Evolutionary conservation across 2,329 filamentous ascomycete genomes (phyloP).

Genomic region (Fusarium setosum): DNA sequence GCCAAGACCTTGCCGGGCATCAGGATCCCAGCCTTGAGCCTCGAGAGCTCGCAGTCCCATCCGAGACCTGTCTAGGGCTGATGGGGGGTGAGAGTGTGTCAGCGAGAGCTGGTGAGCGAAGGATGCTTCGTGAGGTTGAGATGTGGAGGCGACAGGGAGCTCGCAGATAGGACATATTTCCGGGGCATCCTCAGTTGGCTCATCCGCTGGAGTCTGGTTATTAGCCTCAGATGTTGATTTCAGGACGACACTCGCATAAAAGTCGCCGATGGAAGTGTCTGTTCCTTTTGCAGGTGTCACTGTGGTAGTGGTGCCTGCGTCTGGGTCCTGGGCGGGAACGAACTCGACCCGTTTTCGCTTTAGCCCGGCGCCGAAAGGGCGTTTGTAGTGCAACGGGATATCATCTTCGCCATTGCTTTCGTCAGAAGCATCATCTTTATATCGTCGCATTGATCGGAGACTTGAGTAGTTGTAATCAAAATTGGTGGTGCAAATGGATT

Average conservation of each 20-base stretch:
- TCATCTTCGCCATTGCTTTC: conserved; percentile 54
- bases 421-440: conserved; percentile 37
- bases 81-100: conserved; percentile 77
- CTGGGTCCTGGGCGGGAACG: conserved; percentile 62
- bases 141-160: conserved; percentile 47
- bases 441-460: conserved; percentile 41
- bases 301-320: conserved; percentile 38
- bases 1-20: conserved; percentile 78
- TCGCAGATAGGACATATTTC: conserved; percentile 51
- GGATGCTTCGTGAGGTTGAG: conserved; percentile 65
- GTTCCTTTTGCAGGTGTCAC: conserved; percentile 32
- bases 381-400: conserved; percentile 63
- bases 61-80: conserved; percentile 74
- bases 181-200: conserved; percentile 25
- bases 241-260: conserved; percentile 76
- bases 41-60: conserved; percentile 76
- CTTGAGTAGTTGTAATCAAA: neutral
- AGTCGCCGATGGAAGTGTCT: conserved; percentile 56
- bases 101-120: conserved; percentile 79
- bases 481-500: neutral
- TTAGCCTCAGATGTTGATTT: conserved; percentile 40
- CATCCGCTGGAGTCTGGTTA: conserved; percentile 19
- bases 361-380: conserved; percentile 67
- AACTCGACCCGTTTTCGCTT: conserved; percentile 66
- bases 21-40: conserved; percentile 79